Conservation (phyloP, 2,329 filamentous ascomycete genomes). For the Aspergillus ibericus region DNA sequence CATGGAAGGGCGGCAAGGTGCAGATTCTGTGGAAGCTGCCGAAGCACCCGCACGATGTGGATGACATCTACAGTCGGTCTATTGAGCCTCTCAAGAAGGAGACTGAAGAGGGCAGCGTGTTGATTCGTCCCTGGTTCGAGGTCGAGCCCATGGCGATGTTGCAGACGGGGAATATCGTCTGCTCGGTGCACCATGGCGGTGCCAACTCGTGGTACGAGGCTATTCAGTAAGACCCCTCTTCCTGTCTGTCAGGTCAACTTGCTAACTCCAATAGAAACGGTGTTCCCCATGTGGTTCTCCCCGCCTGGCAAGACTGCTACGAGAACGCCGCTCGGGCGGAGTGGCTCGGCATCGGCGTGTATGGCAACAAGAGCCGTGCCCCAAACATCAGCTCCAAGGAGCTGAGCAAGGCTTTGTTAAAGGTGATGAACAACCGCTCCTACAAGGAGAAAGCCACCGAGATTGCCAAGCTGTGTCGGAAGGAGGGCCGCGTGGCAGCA, state of each 20-base stretch:
- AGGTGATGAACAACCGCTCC: constrained; percentile 20
- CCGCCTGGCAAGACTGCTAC: constrained; percentile 48
- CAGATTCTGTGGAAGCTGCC: constrained; percentile 45
- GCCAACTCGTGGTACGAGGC: constrained; percentile 51
- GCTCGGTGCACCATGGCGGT: constrained; percentile 48
- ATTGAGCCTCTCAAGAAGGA: constrained; percentile 24
- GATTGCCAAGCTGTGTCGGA: constrained; percentile 20
- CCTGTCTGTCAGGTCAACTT: background rate
- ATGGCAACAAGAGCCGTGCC: constrained; percentile 34
- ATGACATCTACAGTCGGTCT: constrained; percentile 22
- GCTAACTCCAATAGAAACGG: constrained; percentile 34
- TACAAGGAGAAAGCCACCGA: constrained; percentile 20
- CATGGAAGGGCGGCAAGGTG: constrained; percentile 22
- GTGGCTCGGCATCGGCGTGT: constrained; percentile 44
- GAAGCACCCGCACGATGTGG: constrained; percentile 23
- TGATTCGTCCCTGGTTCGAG: constrained; percentile 46
- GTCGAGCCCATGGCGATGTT: constrained; percentile 41
- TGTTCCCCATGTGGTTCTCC: constrained; percentile 47
- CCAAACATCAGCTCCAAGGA: constrained; percentile 33
- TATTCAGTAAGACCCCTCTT: constrained; percentile 33
- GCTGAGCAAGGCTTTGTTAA: constrained; percentile 28
- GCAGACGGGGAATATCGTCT: constrained; percentile 39
- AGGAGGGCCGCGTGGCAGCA: constrained; percentile 20
- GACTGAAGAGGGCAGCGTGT: constrained; percentile 33
- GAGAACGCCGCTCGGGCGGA: constrained; percentile 46